Evolutionary conservation across 495 filamentous ascomycete species (phyloP).

Genomic region (Copromyces sp.): DNA sequence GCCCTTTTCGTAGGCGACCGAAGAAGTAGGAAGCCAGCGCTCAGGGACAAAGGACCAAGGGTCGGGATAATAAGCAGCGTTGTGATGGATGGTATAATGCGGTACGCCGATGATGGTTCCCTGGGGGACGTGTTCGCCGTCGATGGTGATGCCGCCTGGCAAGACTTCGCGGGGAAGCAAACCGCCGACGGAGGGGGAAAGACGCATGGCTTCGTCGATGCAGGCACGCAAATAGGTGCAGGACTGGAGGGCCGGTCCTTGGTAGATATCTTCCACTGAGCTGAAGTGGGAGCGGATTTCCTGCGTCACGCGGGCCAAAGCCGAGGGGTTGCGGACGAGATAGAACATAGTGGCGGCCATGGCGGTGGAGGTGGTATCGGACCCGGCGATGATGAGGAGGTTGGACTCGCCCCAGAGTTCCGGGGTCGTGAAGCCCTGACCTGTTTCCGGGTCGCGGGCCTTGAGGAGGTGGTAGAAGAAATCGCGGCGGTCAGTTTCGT

Average conservation of each 20-base stretch:
- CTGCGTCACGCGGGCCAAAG: constrained; percentile 37
- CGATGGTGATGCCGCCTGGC: constrained; percentile 47
- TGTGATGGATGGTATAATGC: constrained; percentile 48
- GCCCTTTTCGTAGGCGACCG: too few species aligned
- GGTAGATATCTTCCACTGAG: constrained; percentile 42
- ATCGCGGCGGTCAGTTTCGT: constrained; percentile 53
- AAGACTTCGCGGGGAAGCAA: constrained; percentile 53
- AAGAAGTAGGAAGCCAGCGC: constrained; percentile 38
- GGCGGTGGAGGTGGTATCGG: constrained; percentile 55
- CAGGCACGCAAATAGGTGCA: constrained; percentile 49
- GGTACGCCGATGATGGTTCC: constrained; percentile 45
- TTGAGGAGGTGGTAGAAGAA: constrained; percentile 52
- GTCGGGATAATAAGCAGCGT: constrained; percentile 40
- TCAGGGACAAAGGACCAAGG: constrained; percentile 44
- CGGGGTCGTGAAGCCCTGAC: constrained; percentile 50
- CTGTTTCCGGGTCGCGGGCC: constrained; percentile 50
- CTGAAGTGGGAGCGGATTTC: constrained; percentile 42
- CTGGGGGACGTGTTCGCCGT: constrained; percentile 41
- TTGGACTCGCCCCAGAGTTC: constrained; percentile 67
- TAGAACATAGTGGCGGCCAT: constrained; percentile 58
- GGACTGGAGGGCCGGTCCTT: constrained; percentile 41
- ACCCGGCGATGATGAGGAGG: constrained; percentile 51
- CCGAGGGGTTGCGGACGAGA: constrained; percentile 45
- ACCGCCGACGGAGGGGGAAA: constrained; percentile 55
- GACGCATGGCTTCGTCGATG: constrained; percentile 64